These are phyloP conservation scores for Mucor racemosus DNA, from an alignment of 371 early-diverging fungal genomes.

Conservation along the genomic window DNA sequence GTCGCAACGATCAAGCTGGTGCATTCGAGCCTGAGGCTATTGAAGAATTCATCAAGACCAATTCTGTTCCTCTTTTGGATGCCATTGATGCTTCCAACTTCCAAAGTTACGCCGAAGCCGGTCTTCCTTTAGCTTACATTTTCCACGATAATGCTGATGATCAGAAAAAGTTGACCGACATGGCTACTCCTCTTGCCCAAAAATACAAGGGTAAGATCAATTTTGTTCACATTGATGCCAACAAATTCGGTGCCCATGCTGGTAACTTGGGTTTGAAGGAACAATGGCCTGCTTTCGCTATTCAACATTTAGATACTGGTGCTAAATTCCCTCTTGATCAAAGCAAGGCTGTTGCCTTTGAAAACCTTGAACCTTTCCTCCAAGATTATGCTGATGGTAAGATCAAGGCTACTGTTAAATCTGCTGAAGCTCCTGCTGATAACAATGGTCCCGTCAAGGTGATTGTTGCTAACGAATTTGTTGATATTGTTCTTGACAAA, in stretches of 20 bases:
- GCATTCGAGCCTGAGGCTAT: conserved; percentile 59
- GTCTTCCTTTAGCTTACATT: conserved; percentile 86
- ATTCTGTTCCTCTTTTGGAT: conserved; percentile 86
- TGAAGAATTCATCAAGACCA: conserved; percentile 69
- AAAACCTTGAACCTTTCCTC: conserved; percentile 66
- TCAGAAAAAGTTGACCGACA: conserved; percentile 53
- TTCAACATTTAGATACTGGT: conserved; percentile 74
- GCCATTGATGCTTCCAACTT: conserved; percentile 92
- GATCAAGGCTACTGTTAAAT: conserved; percentile 81
- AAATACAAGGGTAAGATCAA: conserved; percentile 84
- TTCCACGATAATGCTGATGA: conserved; percentile 77
- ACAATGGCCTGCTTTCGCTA: conserved; percentile 91
- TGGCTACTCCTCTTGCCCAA: conserved; percentile 78
- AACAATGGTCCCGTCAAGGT: conserved; percentile 91
- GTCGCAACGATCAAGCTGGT: conserved; percentile 67
- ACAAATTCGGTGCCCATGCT: conserved; percentile 84
- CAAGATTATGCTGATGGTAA: conserved; percentile 71
- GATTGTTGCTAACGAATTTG: conserved; percentile 84
- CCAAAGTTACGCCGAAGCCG: conserved; percentile 77
- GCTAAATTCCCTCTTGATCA: conserved; percentile 86
- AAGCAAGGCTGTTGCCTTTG: conserved; percentile 62
- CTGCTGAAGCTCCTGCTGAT: conserved; percentile 80
- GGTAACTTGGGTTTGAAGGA: conserved; percentile 82
- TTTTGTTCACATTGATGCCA: conserved; percentile 89
- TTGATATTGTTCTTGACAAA: conserved; percentile 80